Evolutionary conservation across 202 grass and related monocot genomes (phyloP), one percentile per base, ranked within the genome.

Genomic region (Sporobolus alterniflorus): DNA sequence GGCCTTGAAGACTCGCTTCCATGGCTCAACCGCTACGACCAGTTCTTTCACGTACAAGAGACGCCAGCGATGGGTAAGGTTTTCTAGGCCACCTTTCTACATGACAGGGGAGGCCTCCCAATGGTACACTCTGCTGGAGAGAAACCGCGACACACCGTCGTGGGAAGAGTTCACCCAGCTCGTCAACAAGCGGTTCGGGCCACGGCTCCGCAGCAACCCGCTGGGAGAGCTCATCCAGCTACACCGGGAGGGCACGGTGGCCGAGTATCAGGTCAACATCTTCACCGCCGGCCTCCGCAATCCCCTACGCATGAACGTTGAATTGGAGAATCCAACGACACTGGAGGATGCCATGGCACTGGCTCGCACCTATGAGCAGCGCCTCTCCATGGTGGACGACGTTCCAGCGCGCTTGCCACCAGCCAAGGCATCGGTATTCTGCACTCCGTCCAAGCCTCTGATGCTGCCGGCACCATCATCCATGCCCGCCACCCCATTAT

Each of bases 211-310:
- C 1, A 34, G 1, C 29, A 64, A 64, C 7, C 7, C 61, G 4
- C 15, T 64, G 0, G 61, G 61, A 14, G 31, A 64, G 2, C 14
- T 64, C 2, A 36, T 20, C 6, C 16, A 31, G n/a, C 28, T 62
- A 0, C 29, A 6, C 0, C 4, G 14, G 14, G 31, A 30, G 0
- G 12, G 29, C 2, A 11, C 32, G 0, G 32, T 66, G 0, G 63
- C 16, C 0, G 32, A 1, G 1, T 8, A 40, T 8, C 17, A 66
- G 8, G 11, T 40, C 2, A 7, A 20, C 7, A 66, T 66, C 1
- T 66, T 66, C 32, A 66, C 32, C 0, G 32, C 2, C 0, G 17
- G 63, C 0, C 1, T 66, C 0, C 0, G 1, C 1, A 21, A 36
- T 0, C 63, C 32, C 0, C 1, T 66, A 18, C 3, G 12, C 4